phyloP scores from a whole-genome alignment of 257 asterid species.

The Knoxia roxburghii region DNA sequence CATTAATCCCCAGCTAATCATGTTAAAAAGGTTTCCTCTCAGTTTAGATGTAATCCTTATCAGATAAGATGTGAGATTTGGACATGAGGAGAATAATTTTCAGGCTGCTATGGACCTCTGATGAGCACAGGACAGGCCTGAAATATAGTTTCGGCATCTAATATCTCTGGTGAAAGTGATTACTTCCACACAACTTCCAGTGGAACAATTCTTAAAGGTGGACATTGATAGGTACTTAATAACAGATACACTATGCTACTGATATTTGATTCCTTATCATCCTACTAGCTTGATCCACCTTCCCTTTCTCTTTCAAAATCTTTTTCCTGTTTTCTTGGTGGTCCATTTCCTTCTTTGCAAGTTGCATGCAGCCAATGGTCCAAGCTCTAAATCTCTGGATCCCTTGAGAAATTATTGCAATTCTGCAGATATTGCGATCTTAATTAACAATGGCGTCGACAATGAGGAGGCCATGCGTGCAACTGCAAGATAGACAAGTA shows the following conservation, averaged over 20 bases:
- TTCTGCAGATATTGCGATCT: no score
- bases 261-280: conserved; percentile 20
- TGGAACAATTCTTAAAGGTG: conserved; percentile 4
- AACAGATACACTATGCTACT: conserved; percentile 5
- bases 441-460: no score
- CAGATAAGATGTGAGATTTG: neutral
- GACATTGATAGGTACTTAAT: neutral
- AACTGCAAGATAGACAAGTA: conserved; percentile 1
- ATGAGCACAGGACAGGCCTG: conserved; percentile 1
- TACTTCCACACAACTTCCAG: neutral
- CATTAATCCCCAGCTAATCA: neutral
- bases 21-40: neutral
- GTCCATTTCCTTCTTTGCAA: no score
- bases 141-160: neutral
- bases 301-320: conserved; percentile 12
- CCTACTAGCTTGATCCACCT: neutral
- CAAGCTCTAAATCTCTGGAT: no score
- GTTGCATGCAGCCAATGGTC: no score
- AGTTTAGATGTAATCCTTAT: neutral
- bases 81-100: conserved; percentile 4
- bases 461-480: neutral
- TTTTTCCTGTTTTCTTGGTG: neutral
- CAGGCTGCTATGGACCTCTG: neutral
- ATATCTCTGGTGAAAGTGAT: neutral
- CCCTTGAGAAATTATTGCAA: no score